Evolutionary conservation across 2,329 filamentous ascomycete genomes (phyloP).

Genomic region (Clarireedia monteithiana): DNA sequence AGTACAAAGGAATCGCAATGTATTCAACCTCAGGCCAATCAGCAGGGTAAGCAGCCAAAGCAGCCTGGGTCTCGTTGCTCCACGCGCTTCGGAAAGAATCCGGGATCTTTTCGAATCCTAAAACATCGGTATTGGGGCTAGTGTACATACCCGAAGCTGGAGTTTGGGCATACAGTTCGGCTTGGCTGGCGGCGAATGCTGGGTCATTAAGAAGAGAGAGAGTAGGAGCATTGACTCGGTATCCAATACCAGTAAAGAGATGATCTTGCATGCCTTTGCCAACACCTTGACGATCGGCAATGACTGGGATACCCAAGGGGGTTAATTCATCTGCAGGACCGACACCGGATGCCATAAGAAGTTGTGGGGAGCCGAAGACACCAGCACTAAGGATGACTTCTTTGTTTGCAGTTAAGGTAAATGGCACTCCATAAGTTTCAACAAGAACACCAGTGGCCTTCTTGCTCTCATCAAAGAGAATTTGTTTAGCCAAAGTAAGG

Average conservation of each 20-base stretch:
- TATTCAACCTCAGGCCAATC: conserved; percentile 21
- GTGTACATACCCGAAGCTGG: conserved; percentile 5
- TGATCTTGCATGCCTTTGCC: conserved; percentile 41
- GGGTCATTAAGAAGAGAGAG: background rate
- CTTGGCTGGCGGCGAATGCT: background rate
- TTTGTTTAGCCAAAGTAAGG: conserved; percentile 35
- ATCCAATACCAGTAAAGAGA: conserved; percentile 9
- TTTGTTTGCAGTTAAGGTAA: conserved; percentile 9
- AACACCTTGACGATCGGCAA: conserved; percentile 40
- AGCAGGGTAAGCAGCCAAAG: conserved; percentile 7
- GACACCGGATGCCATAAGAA: conserved; percentile 39
- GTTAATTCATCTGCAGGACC: conserved; percentile 36
- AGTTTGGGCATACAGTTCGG: background rate
- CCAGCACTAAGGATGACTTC: conserved; percentile 37
- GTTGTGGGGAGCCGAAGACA: conserved; percentile 41
- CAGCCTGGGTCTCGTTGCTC: background rate
- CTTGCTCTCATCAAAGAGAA: conserved; percentile 35
- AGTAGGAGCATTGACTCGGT: conserved; percentile 8
- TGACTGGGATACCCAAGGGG: conserved; percentile 35
- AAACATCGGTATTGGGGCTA: conserved; percentile 10
- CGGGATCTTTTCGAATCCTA: conserved; percentile 18
- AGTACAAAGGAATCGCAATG: conserved; percentile 8
- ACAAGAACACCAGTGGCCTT: conserved; percentile 36
- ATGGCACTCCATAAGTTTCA: conserved; percentile 8
- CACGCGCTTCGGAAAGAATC: background rate